A percentile compares a stretch with the other conserved stretches of the same genome.
phyloP scores from a whole-genome alignment of 106 monocot species.

The Acorus calamus region DNA sequence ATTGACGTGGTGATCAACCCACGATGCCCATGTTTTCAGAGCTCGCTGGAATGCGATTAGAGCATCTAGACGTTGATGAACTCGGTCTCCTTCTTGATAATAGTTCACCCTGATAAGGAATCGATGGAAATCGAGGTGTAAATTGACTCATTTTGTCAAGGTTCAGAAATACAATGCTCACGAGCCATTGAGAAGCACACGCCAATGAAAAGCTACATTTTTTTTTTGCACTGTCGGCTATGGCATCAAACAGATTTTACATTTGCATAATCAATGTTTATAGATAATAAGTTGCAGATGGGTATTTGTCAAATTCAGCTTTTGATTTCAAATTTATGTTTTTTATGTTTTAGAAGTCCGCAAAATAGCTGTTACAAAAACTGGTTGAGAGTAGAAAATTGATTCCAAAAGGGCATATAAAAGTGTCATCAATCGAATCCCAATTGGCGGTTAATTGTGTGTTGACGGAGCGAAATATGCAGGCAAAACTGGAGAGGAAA shows the following conservation, averaged over 20 bases:
- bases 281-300: too few relatives aligned
- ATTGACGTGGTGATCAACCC: conserved; percentile 58
- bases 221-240: too few relatives aligned
- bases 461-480: too few relatives aligned
- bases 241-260: too few relatives aligned
- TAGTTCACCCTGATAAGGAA: conserved; percentile 48
- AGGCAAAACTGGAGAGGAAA: too few relatives aligned
- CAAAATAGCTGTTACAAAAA: too few relatives aligned
- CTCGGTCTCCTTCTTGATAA: conserved; percentile 68
- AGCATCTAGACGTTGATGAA: conserved; percentile 61
- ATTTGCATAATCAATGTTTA: too few relatives aligned
- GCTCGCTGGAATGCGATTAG: conserved; percentile 62
- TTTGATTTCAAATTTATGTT: too few relatives aligned
- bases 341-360: too few relatives aligned
- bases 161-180: not conserved
- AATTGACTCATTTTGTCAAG: too few relatives aligned
- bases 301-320: too few relatives aligned
- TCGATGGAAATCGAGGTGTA: not conserved
- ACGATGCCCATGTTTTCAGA: conserved; percentile 77
- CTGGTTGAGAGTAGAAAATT: too few relatives aligned
- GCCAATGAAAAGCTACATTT: not conserved
- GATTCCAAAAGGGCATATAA: not conserved
- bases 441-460: not conserved
- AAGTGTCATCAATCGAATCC: not conserved
- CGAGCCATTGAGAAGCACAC: not conserved